Evolutionary conservation across 306 rosid genomes (phyloP).

Genomic region (Sesbania bispinosa): DNA sequence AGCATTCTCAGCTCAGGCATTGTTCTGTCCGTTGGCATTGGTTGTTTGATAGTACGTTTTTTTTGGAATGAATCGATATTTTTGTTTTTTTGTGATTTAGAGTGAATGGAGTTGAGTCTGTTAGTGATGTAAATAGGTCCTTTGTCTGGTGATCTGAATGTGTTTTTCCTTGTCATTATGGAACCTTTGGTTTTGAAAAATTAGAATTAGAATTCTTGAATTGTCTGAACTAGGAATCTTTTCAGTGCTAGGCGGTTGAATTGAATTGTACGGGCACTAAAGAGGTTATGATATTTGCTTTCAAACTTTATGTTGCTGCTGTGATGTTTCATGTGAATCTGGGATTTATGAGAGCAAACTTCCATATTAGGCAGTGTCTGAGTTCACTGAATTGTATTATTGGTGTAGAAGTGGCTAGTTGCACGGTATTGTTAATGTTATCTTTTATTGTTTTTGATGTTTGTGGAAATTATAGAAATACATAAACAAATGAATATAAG

Average conservation of each 20-base stretch:
- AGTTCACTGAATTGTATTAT: not conserved
- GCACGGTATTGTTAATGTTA: not conserved
- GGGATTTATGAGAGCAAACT: not conserved
- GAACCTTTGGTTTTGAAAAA: not conserved
- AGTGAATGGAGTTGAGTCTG: slow-evolving; percentile 26
- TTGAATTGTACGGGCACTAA: not conserved
- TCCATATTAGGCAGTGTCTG: not conserved
- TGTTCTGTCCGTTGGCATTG: slow-evolving; percentile 11
- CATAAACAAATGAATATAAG: not conserved
- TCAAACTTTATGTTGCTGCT: not conserved
- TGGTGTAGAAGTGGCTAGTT: not conserved
- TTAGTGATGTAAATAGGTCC: not conserved
- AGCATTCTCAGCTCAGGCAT: slow-evolving; percentile 11
- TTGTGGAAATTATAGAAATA: not conserved
- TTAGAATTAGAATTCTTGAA: slow-evolving; percentile 8
- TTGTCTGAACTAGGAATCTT: not conserved
- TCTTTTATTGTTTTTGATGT: slow-evolving; percentile 2
- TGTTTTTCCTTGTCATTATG: not conserved
- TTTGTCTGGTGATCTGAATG: slow-evolving; percentile 34
- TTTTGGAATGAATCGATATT: not conserved
- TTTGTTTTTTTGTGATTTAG: slow-evolving; percentile 19
- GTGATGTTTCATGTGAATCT: not conserved
- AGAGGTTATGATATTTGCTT: not conserved
- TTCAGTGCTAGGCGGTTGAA: not conserved
- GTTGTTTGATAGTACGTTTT: not conserved